Conservation (phyloP, 2,329 filamentous ascomycete genomes). For the Davidsoniella neocaledoniae region DNA sequence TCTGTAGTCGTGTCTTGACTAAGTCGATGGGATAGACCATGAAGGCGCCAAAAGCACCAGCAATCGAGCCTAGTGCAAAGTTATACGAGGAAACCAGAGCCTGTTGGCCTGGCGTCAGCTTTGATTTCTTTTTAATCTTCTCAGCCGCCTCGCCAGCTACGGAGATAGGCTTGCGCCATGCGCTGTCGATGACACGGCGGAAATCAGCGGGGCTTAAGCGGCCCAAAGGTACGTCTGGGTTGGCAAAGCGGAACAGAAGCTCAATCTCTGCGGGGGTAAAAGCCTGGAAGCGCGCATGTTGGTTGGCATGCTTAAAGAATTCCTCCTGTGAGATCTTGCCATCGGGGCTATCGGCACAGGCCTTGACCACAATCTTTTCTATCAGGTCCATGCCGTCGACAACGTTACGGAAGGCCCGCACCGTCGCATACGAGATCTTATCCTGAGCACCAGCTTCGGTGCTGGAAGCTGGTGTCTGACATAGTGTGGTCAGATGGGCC, state of each 20-base stretch:
- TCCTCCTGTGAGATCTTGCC: conserved; percentile 88
- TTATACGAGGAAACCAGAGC: conserved; percentile 65
- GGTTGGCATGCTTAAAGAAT: conserved; percentile 85
- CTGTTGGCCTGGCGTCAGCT: conserved; percentile 14
- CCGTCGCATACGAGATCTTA: conserved; percentile 95
- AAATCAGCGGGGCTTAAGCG: conserved; percentile 72
- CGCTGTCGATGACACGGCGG: conserved; percentile 83
- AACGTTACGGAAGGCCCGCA: conserved; percentile 94
- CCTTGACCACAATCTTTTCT: conserved; percentile 80
- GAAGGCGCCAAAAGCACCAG: conserved; percentile 93
- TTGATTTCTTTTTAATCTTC: conserved; percentile 22
- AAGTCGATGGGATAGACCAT: conserved; percentile 99
- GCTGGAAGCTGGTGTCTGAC: conserved; percentile 40
- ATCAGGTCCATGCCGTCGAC: conserved; percentile 96
- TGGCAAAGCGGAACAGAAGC: conserved; percentile 96
- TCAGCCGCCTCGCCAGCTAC: conserved; percentile 17
- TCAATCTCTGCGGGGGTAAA: conserved; percentile 99
- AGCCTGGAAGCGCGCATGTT: conserved; percentile 79
- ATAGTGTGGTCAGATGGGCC: conserved; percentile 77
- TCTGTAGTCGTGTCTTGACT: conserved; percentile 97
- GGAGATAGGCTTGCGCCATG: conserved; percentile 53
- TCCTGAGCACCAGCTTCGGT: conserved; percentile 53
- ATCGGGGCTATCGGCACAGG: conserved; percentile 65
- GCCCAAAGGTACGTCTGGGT: conserved; percentile 60
- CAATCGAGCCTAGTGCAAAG: conserved; percentile 75